phyloP scores from a whole-genome alignment of 2,329 filamentous ascomycete species.

The Aspergillus sp. region DNA sequence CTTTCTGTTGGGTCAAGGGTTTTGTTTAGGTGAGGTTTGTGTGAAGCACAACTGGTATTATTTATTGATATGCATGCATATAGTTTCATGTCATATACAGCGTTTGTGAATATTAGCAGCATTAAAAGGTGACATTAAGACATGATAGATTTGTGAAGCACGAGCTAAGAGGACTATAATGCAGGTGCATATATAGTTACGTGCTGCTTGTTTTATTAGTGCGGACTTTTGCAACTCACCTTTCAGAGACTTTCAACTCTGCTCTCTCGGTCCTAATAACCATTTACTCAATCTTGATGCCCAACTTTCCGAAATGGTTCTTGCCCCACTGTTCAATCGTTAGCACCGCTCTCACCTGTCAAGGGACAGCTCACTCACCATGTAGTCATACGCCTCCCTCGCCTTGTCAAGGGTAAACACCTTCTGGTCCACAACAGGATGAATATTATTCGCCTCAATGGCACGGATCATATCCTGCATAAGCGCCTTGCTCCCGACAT shows the following conservation, averaged over 20 bases:
- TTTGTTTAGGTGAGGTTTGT: too few species aligned
- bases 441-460: conserved; percentile 63
- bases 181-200: background rate
- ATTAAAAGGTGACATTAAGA: too few species aligned
- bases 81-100: too few species aligned
- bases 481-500: conserved; percentile 60
- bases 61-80: too few species aligned
- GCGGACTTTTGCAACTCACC: background rate
- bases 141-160: too few species aligned
- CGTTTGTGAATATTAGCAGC: too few species aligned
- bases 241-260: background rate
- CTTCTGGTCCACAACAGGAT: conserved; percentile 63
- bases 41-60: too few species aligned
- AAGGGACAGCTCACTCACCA: conserved; percentile 42
- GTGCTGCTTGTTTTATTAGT: background rate
- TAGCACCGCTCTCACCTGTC: conserved; percentile 19
- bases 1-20: too few species aligned
- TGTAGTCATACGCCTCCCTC: conserved; percentile 60
- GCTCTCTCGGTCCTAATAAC: background rate
- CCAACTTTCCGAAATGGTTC: conserved; percentile 62
- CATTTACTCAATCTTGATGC: conserved; percentile 48
- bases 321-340: conserved; percentile 47
- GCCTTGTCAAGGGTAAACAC: conserved; percentile 58
- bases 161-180: too few species aligned
- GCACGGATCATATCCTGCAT: conserved; percentile 65